Evolutionary conservation across 345 rosid genomes (phyloP).

Genomic region (Salix viminalis): DNA sequence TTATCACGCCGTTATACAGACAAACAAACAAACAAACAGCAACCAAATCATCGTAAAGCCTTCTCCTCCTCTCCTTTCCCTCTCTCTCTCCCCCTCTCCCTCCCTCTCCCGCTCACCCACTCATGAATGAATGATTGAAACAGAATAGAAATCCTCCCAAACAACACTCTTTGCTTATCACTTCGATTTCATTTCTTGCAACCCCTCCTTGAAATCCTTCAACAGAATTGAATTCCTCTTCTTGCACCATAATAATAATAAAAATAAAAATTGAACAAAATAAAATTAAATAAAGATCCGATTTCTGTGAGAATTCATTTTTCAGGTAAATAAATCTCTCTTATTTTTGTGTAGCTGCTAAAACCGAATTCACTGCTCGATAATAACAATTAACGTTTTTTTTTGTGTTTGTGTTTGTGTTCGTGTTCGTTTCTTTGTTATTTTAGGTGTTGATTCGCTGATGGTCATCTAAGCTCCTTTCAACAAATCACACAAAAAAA

Average conservation of each 20-base stretch:
- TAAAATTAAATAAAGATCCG: neutral
- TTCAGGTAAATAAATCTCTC: neutral
- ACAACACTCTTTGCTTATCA: neutral
- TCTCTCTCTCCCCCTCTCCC: too few relatives aligned
- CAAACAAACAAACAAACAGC: neutral
- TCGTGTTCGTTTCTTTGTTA: neutral
- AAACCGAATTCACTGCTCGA: neutral
- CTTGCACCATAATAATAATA: neutral
- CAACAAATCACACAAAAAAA: neutral
- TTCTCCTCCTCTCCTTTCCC: too few relatives aligned
- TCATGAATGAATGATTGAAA: too few relatives aligned
- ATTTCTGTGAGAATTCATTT: neutral
- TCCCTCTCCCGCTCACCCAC: too few relatives aligned
- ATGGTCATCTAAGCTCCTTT: conserved; percentile 56
- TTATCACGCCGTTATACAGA: neutral
- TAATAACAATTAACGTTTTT: neutral
- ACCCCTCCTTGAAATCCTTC: neutral
- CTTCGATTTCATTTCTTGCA: neutral
- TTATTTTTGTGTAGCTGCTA: neutral
- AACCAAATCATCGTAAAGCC: neutral
- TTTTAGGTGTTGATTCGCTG: conserved; percentile 39
- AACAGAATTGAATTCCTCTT: neutral
- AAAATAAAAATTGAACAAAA: neutral
- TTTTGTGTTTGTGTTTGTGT: neutral
- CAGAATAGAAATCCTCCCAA: too few relatives aligned